These are phyloP conservation scores for Fonsecaea multimorphosa DNA, from an alignment of 2,329 filamentous ascomycete genomes.

Conservation along the genomic window DNA sequence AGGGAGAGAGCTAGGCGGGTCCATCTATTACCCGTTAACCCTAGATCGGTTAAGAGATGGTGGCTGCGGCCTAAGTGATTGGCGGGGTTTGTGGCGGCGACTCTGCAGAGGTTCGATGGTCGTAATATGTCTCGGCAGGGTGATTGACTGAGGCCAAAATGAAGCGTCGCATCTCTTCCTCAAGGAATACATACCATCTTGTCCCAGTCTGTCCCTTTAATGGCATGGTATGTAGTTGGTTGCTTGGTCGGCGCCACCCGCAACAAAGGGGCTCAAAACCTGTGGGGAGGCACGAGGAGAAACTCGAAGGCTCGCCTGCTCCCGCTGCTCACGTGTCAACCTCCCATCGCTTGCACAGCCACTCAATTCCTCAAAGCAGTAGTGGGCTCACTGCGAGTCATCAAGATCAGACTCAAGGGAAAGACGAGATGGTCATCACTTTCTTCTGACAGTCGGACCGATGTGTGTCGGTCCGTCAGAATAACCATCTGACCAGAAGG, in stretches of 20 bases:
- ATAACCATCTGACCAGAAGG: not conserved
- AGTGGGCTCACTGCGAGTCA: not conserved
- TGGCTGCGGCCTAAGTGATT: not conserved
- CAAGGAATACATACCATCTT: not conserved
- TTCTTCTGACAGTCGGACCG: not conserved
- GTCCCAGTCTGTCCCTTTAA: not conserved
- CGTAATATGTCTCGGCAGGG: not conserved
- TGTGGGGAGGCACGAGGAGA: not conserved
- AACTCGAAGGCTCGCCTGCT: not conserved
- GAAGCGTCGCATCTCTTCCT: no score
- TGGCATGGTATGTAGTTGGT: no score
- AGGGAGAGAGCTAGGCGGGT: not conserved
- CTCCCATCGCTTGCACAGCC: not conserved
- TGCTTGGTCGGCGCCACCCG: no score
- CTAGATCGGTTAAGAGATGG: not conserved
- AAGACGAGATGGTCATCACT: not conserved
- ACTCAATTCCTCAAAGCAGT: not conserved
- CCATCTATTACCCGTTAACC: not conserved
- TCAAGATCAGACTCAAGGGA: not conserved
- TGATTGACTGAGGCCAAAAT: not conserved
- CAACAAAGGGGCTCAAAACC: no score
- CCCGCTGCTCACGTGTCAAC: not conserved
- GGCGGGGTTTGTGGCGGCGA: not conserved
- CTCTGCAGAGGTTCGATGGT: not conserved
- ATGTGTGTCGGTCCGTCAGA: not conserved